Base-by-base conservation (phyloP, 345 rosid genomes). In the Eucalyptus shirleyi region DNA sequence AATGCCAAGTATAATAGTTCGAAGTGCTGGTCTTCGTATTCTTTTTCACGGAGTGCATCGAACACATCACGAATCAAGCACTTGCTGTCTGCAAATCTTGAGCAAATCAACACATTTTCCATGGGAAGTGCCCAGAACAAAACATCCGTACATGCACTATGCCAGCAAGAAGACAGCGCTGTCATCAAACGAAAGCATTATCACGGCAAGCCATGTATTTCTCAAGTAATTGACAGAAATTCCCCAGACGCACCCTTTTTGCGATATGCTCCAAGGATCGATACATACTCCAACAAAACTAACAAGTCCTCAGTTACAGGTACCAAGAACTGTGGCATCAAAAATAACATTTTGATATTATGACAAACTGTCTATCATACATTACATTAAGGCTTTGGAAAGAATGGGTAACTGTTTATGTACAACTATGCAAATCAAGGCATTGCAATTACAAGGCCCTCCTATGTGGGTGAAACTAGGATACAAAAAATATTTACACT, bases 401-500 rank as follows among this genome's bases (percentile, higher is more conserved):
- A 86, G 87, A 86, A 86, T 86, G 87, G 87, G 47, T 30, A 34
- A 51, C 62, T 56, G 60, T 32, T 51, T 51, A 21, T 86, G 87
- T 86, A 86, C 87, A 86, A 86, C 53, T 16, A 55, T 87, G 88
- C 87, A 83, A 37, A 90, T 60, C 83, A 28, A 49, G 49, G 69
- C 44, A 53, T 88, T 89, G 88, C 53, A 89, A 89, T 50, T 87
- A 92, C 90, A 92, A 45, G 86, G 88, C 67, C 86, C 86, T 67
- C 34, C 89, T 55, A 23, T 87, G 90, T 34, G 87, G 88, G n/a
- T n/a, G 80, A 77, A 88, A 56, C 69, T 72, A 83, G 47, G 40
- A 59, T 80, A 50, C 91, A 81, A 77, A 19, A 59, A 45, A 40
- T 85, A 90, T 89, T 89, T 89, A 92, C 93, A 80, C 87, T 87